Evolutionary conservation across 164 flowering plant genomes (phyloP).

Genomic region (Aristolochia contorta): DNA sequence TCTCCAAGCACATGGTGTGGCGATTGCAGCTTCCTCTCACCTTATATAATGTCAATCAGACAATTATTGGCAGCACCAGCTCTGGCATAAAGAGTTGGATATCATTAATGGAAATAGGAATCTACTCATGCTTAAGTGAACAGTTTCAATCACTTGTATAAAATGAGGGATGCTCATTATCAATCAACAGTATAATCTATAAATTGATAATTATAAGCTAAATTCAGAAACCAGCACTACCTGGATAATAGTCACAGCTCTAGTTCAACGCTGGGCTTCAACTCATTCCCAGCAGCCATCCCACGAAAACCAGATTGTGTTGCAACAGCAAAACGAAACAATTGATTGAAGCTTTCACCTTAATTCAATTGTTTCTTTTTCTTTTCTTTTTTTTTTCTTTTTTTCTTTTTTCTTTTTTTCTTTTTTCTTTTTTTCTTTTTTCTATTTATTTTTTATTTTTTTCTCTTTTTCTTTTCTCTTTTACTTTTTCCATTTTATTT

Average conservation of each 20-base stretch:
- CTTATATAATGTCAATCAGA: slow-evolving; percentile 48
- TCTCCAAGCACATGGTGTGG: slow-evolving; percentile 95
- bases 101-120: too few species aligned
- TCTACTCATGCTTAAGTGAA: too few species aligned
- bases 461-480: slow-evolving; percentile 51
- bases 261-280: slow-evolving; percentile 62
- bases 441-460: slow-evolving; percentile 63
- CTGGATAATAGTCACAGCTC: slow-evolving; percentile 80
- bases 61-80: slow-evolving; percentile 56
- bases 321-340: slow-evolving; percentile 49
- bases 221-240: slow-evolving; percentile 18
- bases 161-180: too few species aligned
- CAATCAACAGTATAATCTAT: too few species aligned
- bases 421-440: too few species aligned
- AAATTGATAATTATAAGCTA: too few species aligned
- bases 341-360: slow-evolving; percentile 45
- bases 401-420: too few species aligned
- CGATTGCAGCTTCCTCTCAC: slow-evolving; percentile 60
- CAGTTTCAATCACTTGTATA: too few species aligned
- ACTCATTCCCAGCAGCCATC: slow-evolving; percentile 83
- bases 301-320: too few species aligned
- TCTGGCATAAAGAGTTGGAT: slow-evolving; percentile 34
- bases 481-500: too few species aligned
- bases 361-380: slow-evolving; percentile 65
- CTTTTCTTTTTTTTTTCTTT: too few species aligned